phyloP scores from a whole-genome alignment of 495 filamentous ascomycete genomes.

The Pyronema omphalodes region DNA sequence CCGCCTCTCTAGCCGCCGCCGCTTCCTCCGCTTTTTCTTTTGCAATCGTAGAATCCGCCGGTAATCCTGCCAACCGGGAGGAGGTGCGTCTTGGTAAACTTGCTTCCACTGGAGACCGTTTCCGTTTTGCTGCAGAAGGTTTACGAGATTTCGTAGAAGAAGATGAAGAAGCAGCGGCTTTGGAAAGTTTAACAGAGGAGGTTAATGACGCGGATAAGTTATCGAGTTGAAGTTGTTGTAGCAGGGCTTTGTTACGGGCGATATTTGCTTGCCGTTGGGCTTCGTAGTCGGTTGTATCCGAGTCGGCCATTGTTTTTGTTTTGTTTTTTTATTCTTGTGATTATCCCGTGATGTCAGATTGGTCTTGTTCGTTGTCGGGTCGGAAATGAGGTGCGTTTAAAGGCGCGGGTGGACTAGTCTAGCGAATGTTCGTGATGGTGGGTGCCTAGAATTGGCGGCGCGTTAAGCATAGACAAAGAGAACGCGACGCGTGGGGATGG shows the following conservation, averaged over 20 bases:
- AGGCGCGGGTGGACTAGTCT: too few relatives aligned
- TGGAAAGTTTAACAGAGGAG: conserved; percentile 11
- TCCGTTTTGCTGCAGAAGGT: conserved; percentile 32
- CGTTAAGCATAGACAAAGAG: too few relatives aligned
- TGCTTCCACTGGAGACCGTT: conserved; percentile 27
- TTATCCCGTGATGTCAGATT: too few relatives aligned
- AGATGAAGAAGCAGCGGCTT: conserved; percentile 13
- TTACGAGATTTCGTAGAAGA: conserved; percentile 13
- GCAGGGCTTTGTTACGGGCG: conserved; percentile 50
- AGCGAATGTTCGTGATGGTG: too few relatives aligned
- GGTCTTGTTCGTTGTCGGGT: too few relatives aligned
- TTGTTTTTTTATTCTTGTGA: too few relatives aligned
- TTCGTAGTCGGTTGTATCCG: conserved; percentile 42
- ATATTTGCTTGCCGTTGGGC: conserved; percentile 52
- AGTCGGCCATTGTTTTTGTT: neutral
- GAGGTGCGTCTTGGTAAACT: conserved; percentile 45
- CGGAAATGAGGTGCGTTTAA: too few relatives aligned
- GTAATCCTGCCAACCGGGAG: conserved; percentile 45
- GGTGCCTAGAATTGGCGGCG: too few relatives aligned
- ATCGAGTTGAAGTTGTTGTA: conserved; percentile 37
- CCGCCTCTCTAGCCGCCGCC: conserved; percentile 38
- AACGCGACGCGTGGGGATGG: too few relatives aligned
- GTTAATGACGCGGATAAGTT: conserved; percentile 30
- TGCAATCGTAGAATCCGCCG: conserved; percentile 50
- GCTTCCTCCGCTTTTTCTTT: conserved; percentile 71